Conservation (phyloP, 176 grass and related monocot species). For the Hsuehochloa calcarea region DNA sequence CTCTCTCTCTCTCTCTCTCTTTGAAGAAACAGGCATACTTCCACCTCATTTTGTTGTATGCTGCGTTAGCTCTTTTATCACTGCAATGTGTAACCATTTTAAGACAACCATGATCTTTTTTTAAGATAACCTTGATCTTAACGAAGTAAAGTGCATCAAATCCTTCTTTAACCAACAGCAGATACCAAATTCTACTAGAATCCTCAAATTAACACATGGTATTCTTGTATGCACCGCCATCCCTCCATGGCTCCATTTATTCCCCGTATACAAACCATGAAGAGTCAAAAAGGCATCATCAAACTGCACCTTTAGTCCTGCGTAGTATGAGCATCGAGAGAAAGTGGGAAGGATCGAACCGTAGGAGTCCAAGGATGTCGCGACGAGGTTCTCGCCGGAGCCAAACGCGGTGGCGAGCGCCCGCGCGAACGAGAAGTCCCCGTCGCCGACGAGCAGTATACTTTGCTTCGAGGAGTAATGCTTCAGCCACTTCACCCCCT, state of each 20-base stretch:
- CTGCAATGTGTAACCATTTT: not conserved
- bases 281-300: not conserved
- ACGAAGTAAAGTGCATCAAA: not conserved
- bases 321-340: not conserved
- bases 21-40: not conserved
- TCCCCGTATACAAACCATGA: not conserved
- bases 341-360: constrained; percentile 20
- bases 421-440: constrained; percentile 59
- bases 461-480: constrained; percentile 43
- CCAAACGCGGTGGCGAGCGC: constrained; percentile 52
- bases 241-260: not conserved
- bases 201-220: not conserved
- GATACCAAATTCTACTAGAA: not conserved
- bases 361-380: constrained; percentile 49
- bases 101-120: not conserved
- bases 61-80: not conserved
- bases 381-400: constrained; percentile 56
- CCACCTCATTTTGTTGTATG: not conserved
- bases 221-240: not conserved
- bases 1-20: no score
- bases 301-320: not conserved
- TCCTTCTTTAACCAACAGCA: not conserved
- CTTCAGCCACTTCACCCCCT: constrained; percentile 38
- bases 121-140: not conserved
- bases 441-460: constrained; percentile 59